Evolutionary conservation across 2,329 filamentous ascomycete species (phyloP), one percentile per base, ranked within the genome.

Genomic region (Dryadomyces sulphureus): DNA sequence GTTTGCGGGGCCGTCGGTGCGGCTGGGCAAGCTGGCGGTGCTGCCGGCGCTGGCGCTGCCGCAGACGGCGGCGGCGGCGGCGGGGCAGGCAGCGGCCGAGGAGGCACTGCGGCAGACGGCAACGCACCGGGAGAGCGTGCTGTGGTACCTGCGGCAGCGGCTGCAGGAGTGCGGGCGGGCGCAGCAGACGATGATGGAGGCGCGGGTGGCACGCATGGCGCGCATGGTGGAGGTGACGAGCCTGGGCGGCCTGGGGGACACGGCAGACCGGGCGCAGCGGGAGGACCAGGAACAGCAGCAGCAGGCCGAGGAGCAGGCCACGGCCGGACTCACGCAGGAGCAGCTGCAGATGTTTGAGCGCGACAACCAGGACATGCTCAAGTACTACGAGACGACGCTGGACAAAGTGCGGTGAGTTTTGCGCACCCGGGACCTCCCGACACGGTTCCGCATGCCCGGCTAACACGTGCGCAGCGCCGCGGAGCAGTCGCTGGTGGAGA

Each of bases 171-270:
- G 82, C 47, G 82, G 84, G 38, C 73, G 77, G 55, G 78, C 82
- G 52, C 90, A 96, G 67, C 79, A 86, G 55, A 75, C 74, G 43
- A 95, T 96, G 87, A 94, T 96, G 73, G 89, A 94, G 65, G 84
- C 85, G 57, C 69, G 92, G 55, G 69, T 96, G 54, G 79, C 79
- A 57, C 71, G 92, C 46, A 86, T 93, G 60, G 79, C 79, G 57
- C 71, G 92, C 46, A 86, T 93, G 60, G 89, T 96, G 66, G 92
- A 84, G 74, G 89, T 48, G 24, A 38, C 47, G 9, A 38, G 9
- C 4, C 7, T 7, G 3, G 8, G 16, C 16, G 16, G 34, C 16
- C 16, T 12, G 9, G 27, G 4, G 27, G 27, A n/a, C n/a, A n/a
- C 27, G 27, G 27, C 27, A 9, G 3, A 12, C 4, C 27, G 16